These are phyloP conservation scores for Claviceps sorghi DNA, from an alignment of 2,329 filamentous ascomycete genomes.

Conservation along the genomic window DNA sequence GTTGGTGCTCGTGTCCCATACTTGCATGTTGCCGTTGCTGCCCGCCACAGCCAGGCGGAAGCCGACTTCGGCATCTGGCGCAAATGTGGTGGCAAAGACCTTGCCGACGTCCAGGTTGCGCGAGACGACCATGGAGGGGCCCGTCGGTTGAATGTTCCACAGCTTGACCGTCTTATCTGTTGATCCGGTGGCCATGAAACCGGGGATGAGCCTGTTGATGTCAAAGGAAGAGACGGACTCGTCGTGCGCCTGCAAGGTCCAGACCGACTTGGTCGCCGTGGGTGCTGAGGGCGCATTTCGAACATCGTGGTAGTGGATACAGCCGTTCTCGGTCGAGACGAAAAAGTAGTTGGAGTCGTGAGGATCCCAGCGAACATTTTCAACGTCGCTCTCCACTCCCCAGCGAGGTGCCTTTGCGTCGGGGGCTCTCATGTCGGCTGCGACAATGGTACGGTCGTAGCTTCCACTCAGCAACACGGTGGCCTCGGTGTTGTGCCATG, in stretches of 20 bases:
- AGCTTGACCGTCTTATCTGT: slow-evolving; percentile 93
- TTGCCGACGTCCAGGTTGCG: slow-evolving; percentile 88
- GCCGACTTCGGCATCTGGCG: slow-evolving; percentile 75
- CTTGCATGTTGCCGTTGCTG: slow-evolving; percentile 80
- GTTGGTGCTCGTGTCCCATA: slow-evolving; percentile 97
- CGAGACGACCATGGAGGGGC: slow-evolving; percentile 80
- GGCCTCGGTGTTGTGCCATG: slow-evolving; percentile 80
- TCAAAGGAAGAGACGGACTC: slow-evolving; percentile 85
- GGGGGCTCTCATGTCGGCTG: slow-evolving; percentile 91
- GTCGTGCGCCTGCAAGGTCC: slow-evolving; percentile 93
- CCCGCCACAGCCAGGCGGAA: slow-evolving; percentile 89
- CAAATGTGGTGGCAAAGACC: slow-evolving; percentile 83
- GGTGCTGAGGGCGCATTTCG: slow-evolving; percentile 62
- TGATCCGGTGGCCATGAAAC: slow-evolving; percentile 84
- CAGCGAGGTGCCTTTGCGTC: slow-evolving; percentile 69
- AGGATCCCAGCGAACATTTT: slow-evolving; percentile 83
- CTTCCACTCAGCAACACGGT: slow-evolving; percentile 84
- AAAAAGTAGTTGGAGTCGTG: slow-evolving; percentile 91
- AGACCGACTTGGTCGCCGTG: slow-evolving; percentile 66
- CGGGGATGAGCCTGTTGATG: slow-evolving; percentile 77
- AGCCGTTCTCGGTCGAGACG: slow-evolving; percentile 81
- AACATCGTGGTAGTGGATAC: slow-evolving; percentile 83
- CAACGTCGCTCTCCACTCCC: slow-evolving; percentile 92
- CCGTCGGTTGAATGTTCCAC: slow-evolving; percentile 74
- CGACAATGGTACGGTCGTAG: slow-evolving; percentile 87